Conservation (phyloP, 164 flowering plant species). For the Nymphaea colorata region DNA sequence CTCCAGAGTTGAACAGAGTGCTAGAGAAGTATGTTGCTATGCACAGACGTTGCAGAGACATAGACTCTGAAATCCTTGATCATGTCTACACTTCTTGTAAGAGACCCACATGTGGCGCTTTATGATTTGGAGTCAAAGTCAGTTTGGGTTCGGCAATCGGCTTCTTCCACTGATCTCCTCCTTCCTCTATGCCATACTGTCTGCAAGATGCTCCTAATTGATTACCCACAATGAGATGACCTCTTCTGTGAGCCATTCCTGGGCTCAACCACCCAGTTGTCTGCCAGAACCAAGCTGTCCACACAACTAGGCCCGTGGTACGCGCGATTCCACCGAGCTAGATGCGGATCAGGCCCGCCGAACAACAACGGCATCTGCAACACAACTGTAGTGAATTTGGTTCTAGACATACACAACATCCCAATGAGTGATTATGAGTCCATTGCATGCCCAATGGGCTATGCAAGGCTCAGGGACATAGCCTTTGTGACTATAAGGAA, state of each 20-base stretch:
- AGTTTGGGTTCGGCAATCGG: not conserved
- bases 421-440: not conserved
- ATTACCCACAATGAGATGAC: not conserved
- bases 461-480: not conserved
- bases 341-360: not conserved
- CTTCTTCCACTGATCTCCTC: not conserved
- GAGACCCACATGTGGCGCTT: not conserved
- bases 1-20: not conserved
- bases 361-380: not conserved
- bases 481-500: constrained; percentile 1
- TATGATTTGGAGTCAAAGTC: not conserved
- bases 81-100: not conserved
- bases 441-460: constrained; percentile 1
- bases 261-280: not conserved
- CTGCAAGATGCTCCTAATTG: not conserved
- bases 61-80: not conserved
- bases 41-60: not conserved
- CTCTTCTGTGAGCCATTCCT: not conserved
- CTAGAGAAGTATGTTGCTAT: not conserved
- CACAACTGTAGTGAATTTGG: not conserved
- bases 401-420: not conserved
- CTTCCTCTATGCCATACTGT: not conserved
- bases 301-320: not conserved
- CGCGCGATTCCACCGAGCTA: not conserved
- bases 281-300: not conserved